Percentiles rank a stretch among this genome's conserved stretches.
phyloP scores from a whole-genome alignment of 2,329 filamentous ascomycete species.

The Neofusicoccum umdonicola region DNA sequence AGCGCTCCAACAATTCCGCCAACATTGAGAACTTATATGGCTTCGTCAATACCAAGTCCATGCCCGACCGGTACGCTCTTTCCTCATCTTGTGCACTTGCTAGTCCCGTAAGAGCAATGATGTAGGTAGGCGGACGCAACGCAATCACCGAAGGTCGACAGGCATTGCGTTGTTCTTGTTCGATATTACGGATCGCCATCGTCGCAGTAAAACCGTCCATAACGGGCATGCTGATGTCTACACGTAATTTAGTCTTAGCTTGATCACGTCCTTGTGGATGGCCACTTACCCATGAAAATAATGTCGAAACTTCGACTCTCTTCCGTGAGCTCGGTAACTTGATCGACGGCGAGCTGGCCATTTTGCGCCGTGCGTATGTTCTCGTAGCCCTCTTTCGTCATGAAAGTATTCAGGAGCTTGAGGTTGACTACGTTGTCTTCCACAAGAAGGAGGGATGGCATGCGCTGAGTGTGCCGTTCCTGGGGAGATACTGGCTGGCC shows the following conservation, averaged over 20 bases:
- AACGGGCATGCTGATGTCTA: conserved; percentile 56
- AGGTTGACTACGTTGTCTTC: conserved; percentile 43
- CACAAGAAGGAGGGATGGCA: conserved; percentile 33
- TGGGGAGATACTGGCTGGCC: too few species aligned
- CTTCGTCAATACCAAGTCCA: conserved; percentile 56
- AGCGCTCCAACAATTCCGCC: neutral
- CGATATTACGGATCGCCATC: conserved; percentile 36
- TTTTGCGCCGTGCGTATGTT: conserved; percentile 34
- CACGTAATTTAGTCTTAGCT: too few species aligned
- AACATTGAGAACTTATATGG: conserved; percentile 35
- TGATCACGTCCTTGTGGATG: too few species aligned
- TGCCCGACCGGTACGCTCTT: conserved; percentile 52
- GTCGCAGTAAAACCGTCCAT: conserved; percentile 54
- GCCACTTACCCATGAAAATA: conserved; percentile 34
- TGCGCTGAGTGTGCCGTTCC: neutral
- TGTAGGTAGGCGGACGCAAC: conserved; percentile 32
- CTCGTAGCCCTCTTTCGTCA: conserved; percentile 33
- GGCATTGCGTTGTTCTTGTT: conserved; percentile 45
- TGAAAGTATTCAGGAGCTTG: conserved; percentile 34
- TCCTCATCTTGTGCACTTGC: conserved; percentile 49
- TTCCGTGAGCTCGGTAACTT: conserved; percentile 30
- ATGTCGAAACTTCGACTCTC: conserved; percentile 24
- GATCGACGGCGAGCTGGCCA: conserved; percentile 26
- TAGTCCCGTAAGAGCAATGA: conserved; percentile 55
- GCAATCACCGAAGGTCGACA: conserved; percentile 26